phyloP scores from a whole-genome alignment of 2,329 filamentous ascomycete genomes.

The Diaporthe sp. region DNA sequence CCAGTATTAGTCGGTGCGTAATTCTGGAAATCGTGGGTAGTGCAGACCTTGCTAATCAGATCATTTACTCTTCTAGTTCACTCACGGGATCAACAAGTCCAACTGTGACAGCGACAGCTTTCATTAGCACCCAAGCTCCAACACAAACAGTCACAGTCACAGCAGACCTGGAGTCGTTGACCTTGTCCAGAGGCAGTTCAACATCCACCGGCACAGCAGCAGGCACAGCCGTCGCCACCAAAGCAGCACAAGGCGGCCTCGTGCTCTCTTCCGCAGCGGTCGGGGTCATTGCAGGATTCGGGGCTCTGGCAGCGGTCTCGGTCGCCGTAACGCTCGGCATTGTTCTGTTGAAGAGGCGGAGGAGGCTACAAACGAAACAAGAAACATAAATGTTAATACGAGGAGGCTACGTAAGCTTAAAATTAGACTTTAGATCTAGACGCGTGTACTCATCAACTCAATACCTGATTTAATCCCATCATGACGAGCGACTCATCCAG shows the following conservation, averaged over 20 bases:
- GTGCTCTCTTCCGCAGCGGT: constrained; percentile 7
- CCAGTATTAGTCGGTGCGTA: not conserved
- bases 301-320: constrained; percentile 9
- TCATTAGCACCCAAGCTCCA: not conserved
- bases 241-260: not conserved
- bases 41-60: not conserved
- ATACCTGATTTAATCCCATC: no score
- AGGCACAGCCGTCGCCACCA: not conserved
- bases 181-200: not conserved
- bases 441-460: not conserved
- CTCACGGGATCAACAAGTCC: not conserved
- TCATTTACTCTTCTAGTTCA: not conserved
- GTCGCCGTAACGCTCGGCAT: not conserved
- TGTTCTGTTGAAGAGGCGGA: not conserved
- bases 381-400: not conserved
- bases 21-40: no score
- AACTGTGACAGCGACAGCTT: constrained; percentile 12
- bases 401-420: not conserved
- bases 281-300: constrained; percentile 2
- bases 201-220: not conserved
- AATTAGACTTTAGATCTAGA: not conserved
- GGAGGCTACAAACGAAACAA: not conserved
- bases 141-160: constrained; percentile 22
- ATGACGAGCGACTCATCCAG: no score
- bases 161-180: not conserved